Conservation (phyloP, 2,329 filamentous ascomycete species). For the Pseudofabraea citricarpa region DNA sequence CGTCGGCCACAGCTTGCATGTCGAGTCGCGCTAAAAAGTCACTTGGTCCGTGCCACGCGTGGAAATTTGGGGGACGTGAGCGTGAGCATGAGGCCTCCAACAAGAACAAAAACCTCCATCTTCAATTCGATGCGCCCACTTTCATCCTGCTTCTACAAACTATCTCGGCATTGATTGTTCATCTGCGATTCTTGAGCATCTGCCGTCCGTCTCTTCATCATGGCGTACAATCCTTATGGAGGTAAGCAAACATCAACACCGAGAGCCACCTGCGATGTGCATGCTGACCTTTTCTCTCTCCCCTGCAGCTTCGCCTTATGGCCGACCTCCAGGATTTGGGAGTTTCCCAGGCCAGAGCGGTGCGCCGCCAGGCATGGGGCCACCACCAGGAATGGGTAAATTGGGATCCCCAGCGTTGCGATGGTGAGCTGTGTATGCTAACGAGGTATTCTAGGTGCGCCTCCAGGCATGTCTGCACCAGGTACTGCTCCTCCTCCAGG, state of each 20-base stretch:
- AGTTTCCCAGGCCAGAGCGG: conserved; percentile 57
- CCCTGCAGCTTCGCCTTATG: conserved; percentile 47
- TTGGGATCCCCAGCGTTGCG: too few relatives aligned
- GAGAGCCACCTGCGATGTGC: not conserved
- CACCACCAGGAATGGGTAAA: conserved; percentile 80
- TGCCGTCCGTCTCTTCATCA: conserved; percentile 13
- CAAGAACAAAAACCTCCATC: not conserved
- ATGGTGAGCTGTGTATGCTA: too few relatives aligned
- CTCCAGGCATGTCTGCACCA: conserved; percentile 77
- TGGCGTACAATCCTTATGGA: conserved; percentile 32
- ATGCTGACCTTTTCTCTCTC: conserved; percentile 9
- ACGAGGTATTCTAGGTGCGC: conserved; percentile 57
- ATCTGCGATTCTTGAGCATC: too few relatives aligned
- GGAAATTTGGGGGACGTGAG: not conserved
- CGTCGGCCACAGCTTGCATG: too few relatives aligned
- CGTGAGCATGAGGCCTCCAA: not conserved
- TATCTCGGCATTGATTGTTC: too few relatives aligned
- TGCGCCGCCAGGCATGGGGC: conserved; percentile 63
- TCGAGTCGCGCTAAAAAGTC: conserved; percentile 7
- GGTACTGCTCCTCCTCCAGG: conserved; percentile 76
- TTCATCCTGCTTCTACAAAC: too few relatives aligned
- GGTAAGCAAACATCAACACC: conserved; percentile 15
- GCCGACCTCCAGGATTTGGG: conserved; percentile 68
- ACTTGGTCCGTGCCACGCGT: conserved; percentile 8
- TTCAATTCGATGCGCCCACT: not conserved